phyloP scores from a whole-genome alignment of 2,329 filamentous ascomycete genomes.

The Colletotrichum chlorophyti region DNA sequence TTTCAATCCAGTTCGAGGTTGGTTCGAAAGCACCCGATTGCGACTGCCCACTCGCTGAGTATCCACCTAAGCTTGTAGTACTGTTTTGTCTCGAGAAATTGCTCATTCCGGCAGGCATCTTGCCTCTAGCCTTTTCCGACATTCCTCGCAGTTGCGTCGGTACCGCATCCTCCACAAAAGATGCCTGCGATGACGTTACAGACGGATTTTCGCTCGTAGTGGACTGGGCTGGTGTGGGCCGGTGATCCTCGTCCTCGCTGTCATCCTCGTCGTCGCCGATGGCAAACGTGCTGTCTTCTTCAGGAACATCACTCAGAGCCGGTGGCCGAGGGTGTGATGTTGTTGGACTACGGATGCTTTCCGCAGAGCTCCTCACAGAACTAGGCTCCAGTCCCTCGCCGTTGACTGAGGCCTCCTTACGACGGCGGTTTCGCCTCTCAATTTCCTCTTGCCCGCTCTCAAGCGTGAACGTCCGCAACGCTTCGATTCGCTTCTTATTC shows the following conservation, averaged over 20 bases:
- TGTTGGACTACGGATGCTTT: slow-evolving; percentile 71
- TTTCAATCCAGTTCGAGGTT: slow-evolving; percentile 85
- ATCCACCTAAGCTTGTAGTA: slow-evolving; percentile 77
- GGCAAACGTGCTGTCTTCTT: slow-evolving; percentile 77
- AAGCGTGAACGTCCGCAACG: slow-evolving; percentile 84
- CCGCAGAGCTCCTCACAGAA: slow-evolving; percentile 67
- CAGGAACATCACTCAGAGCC: slow-evolving; percentile 71
- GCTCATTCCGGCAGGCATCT: slow-evolving; percentile 86
- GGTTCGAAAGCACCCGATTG: slow-evolving; percentile 74
- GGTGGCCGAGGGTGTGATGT: slow-evolving; percentile 59
- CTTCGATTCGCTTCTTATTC: slow-evolving; percentile 84
- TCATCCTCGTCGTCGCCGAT: slow-evolving; percentile 85
- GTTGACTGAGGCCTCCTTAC: slow-evolving; percentile 66
- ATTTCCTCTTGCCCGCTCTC: slow-evolving; percentile 93
- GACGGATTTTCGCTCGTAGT: slow-evolving; percentile 69
- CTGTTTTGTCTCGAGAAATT: slow-evolving; percentile 91
- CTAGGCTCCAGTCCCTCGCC: slow-evolving; percentile 55
- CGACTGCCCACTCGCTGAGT: slow-evolving; percentile 64
- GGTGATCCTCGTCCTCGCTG: slow-evolving; percentile 56
- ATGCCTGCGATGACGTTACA: slow-evolving; percentile 73
- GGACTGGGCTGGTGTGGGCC: slow-evolving; percentile 65
- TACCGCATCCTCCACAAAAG: slow-evolving; percentile 76
- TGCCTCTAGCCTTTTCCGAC: slow-evolving; percentile 96
- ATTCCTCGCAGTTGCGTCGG: slow-evolving; percentile 86
- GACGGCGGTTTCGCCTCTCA: slow-evolving; percentile 75